Conservation (phyloP, 768 basidiomycete genomes). For the Kwoniella sp. region DNA sequence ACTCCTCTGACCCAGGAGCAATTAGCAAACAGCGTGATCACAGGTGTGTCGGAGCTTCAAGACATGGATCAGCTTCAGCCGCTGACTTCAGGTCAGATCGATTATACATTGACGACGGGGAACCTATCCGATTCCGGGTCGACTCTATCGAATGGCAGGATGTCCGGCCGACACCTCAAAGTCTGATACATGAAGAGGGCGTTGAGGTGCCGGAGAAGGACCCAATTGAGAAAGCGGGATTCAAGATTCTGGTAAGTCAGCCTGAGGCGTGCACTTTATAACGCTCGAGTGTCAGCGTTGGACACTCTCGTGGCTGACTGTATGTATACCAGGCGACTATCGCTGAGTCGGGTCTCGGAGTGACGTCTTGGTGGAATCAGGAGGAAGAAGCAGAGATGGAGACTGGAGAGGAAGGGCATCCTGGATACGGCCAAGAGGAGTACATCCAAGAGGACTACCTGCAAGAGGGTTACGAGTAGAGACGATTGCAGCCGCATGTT, state of each 20-base stretch:
- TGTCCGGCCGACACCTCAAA: constrained; percentile 41
- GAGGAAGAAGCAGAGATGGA: constrained; percentile 36
- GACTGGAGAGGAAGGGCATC: constrained; percentile 22
- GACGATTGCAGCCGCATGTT: no score
- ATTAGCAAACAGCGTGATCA: constrained; percentile 27
- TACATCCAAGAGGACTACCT: no score
- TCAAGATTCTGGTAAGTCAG: constrained; percentile 45
- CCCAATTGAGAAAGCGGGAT: constrained; percentile 47
- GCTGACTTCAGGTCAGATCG: constrained; percentile 19
- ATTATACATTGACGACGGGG: constrained; percentile 43
- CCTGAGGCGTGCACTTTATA: background rate
- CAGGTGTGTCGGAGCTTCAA: constrained; percentile 8
- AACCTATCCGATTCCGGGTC: constrained; percentile 48
- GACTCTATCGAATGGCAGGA: constrained; percentile 49
- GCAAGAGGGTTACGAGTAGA: no score
- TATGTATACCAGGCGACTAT: constrained; percentile 47
- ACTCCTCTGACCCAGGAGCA: constrained; percentile 21
- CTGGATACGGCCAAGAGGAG: constrained; percentile 10
- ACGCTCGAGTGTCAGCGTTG: no score
- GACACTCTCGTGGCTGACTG: background rate
- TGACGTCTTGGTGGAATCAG: constrained; percentile 51
- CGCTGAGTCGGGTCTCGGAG: constrained; percentile 50
- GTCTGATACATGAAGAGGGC: constrained; percentile 17
- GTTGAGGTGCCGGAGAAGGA: constrained; percentile 26
- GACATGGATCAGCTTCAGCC: no score